Evolutionary conservation across 2,329 filamentous ascomycete species (phyloP).

Genomic region (Didymella arachidicola): DNA sequence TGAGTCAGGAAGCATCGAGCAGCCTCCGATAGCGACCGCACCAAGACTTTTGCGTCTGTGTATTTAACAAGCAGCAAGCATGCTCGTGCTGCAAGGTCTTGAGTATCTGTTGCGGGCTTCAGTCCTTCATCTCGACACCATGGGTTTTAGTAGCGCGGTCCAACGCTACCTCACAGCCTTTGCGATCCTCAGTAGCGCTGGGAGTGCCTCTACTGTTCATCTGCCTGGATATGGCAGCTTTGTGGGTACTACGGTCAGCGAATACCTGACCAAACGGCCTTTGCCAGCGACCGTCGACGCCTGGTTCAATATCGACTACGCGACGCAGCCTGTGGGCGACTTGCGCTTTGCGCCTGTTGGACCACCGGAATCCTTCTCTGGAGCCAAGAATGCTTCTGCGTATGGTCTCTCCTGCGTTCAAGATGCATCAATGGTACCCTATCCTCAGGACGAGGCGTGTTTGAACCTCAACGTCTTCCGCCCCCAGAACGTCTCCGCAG

Average conservation of each 20-base stretch:
- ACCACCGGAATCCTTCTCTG: slow-evolving; percentile 50
- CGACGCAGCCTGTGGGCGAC: slow-evolving; percentile 49
- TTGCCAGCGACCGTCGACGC: slow-evolving; percentile 52
- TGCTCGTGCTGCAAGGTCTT: background rate
- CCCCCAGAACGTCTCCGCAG: slow-evolving; percentile 25
- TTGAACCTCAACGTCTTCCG: slow-evolving; percentile 41
- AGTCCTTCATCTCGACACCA: slow-evolving; percentile 1
- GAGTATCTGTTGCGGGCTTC: background rate
- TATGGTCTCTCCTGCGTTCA: slow-evolving; percentile 55
- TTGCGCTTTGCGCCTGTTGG: slow-evolving; percentile 51
- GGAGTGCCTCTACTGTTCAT: slow-evolving; percentile 21
- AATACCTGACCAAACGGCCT: slow-evolving; percentile 47
- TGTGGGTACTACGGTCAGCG: slow-evolving; percentile 46
- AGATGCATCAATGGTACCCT: slow-evolving; percentile 47
- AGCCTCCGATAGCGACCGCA: slow-evolving; percentile 4
- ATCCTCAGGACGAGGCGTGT: slow-evolving; percentile 34
- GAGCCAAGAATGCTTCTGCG: slow-evolving; percentile 45
- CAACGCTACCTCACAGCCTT: slow-evolving; percentile 17
- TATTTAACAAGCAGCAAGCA: slow-evolving; percentile 6
- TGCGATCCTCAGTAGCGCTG: slow-evolving; percentile 5
- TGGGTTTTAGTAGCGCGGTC: slow-evolving; percentile 12
- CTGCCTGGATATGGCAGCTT: slow-evolving; percentile 53
- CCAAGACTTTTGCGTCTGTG: slow-evolving; percentile 5
- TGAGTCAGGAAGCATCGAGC: slow-evolving; percentile 4
- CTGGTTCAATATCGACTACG: slow-evolving; percentile 59